Evolutionary conservation across 345 rosid genomes (phyloP).

Genomic region (Hypericum perforatum): DNA sequence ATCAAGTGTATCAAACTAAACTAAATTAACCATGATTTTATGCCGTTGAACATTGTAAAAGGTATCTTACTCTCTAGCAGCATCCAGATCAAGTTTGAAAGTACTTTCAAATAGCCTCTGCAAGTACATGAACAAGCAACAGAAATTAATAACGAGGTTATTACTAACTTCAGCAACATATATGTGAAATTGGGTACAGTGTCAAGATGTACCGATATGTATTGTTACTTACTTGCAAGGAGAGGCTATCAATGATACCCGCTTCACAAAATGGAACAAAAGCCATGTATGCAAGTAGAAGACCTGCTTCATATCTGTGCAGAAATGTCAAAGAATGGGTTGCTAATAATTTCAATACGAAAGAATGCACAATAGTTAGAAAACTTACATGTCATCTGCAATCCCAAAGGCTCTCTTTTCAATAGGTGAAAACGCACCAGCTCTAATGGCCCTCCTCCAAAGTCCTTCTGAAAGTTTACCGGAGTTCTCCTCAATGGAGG

Average conservation of each 20-base stretch:
- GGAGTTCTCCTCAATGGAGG: constrained; percentile 43
- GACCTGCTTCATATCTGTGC: constrained; percentile 83
- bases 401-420: constrained; percentile 87
- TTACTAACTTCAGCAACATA: too few species aligned
- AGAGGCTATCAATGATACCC: constrained; percentile 71
- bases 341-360: neutral
- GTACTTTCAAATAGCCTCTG: constrained; percentile 93
- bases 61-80: constrained; percentile 74
- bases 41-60: constrained; percentile 3
- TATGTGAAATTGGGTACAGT: too few species aligned
- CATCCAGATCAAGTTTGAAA: constrained; percentile 77
- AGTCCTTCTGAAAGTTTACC: constrained; percentile 60
- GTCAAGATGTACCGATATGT: neutral
- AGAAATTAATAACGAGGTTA: neutral
- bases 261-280: constrained; percentile 90
- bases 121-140: constrained; percentile 17
- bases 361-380: constrained; percentile 7
- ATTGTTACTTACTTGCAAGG: constrained; percentile 55
- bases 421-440: constrained; percentile 60
- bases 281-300: constrained; percentile 86
- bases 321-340: constrained; percentile 13
- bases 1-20: too few species aligned
- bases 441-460: constrained; percentile 83
- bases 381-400: constrained; percentile 84
- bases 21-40: neutral